Base-by-base conservation (phyloP, 2,329 filamentous ascomycete species). In the Leptographium procerum region DNA sequence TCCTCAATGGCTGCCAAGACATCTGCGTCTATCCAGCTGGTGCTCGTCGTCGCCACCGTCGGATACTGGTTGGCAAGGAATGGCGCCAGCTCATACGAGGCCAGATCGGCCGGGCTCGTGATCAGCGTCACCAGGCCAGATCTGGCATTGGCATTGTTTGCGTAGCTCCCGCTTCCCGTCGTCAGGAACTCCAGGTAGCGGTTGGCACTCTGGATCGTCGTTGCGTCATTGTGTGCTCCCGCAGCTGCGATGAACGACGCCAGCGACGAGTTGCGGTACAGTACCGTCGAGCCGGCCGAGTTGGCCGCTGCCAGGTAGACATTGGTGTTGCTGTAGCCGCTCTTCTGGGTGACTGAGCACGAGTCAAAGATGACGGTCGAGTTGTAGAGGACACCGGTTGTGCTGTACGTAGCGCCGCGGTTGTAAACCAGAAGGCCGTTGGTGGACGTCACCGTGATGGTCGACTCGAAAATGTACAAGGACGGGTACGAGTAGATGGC, bases 251-350 rank as follows among this genome's bases (percentile, higher is more conserved):
- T 68, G 24, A 75, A 66, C 40, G 66, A 68, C 1, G 67, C 69
- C 22, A 78, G 64, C 8, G 60, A 66, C 0, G 71, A 71, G 52
- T 73, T 70, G 8, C 74, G 70, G 61, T 69, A 77, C 1, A 78
- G 64, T 1, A 67, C 74, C 1, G 72, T 69, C 0, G 73, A 70
- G 22, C 73, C 73, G 3, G 64, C 66, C 1, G 67, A 71, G 50
- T 75, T 75, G 1, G 72, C 72, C 6, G 73, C 69, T 1, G 72
- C 73, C 16, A 78, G 61, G 56, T 68, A 77, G 11, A 77, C 73
- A 22, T 71, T 69, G 28, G 64, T 70, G 52, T 72, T 75, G 6
- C 67, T 65, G 2, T 61, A 66, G 24, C 68, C 68, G 0, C 64
- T 28, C 59, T 72, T 67, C 43, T 71, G 69, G 11, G 66, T 62